phyloP scores from a whole-genome alignment of 768 basidiomycete species.

The Termitomyces bulborhizus region DNA sequence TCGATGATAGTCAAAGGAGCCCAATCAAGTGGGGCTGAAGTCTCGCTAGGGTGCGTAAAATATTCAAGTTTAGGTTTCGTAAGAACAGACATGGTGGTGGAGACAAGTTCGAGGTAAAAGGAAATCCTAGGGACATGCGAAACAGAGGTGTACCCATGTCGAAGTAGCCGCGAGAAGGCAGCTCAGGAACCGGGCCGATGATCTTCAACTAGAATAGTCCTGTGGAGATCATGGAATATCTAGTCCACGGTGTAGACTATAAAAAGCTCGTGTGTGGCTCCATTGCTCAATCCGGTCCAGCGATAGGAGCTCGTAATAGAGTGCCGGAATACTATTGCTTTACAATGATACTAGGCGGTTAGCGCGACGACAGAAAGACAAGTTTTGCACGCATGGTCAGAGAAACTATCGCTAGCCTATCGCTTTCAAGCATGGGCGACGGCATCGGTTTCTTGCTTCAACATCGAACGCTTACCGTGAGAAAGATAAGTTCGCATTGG shows the following conservation, averaged over 20 bases:
- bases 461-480: not conserved
- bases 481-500: no score
- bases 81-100: constrained; percentile 2
- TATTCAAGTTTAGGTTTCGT: constrained; percentile 5
- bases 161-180: not conserved
- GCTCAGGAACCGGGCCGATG: not conserved
- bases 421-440: not conserved
- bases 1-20: constrained; percentile 32
- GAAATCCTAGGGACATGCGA: not conserved
- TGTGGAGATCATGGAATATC: not conserved
- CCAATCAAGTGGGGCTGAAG: constrained; percentile 20
- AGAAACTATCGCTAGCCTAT: not conserved
- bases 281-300: not conserved
- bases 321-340: not conserved
- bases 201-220: not conserved
- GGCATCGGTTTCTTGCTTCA: not conserved
- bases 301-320: not conserved
- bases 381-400: no score
- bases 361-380: not conserved
- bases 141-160: not conserved
- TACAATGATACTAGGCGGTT: not conserved
- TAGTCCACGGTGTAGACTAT: not conserved
- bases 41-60: constrained; percentile 1
- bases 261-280: not conserved
- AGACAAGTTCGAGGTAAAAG: not conserved